Evolutionary conservation across 2,329 filamentous ascomycete genomes (phyloP), one percentile per base, ranked within the genome.

Genomic region (Plenodomus biglobosus): DNA sequence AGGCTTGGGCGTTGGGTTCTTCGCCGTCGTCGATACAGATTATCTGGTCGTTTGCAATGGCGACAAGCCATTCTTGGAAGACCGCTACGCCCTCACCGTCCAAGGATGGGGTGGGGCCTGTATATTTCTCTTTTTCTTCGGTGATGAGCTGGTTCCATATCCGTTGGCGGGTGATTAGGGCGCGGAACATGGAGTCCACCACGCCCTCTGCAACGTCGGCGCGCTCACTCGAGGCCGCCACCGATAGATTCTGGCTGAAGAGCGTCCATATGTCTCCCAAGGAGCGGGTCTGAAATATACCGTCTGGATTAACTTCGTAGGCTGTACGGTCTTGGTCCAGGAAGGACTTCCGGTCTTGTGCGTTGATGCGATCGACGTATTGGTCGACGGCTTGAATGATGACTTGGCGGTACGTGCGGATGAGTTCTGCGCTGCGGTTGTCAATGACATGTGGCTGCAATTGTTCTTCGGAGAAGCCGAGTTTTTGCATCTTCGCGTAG

Each of bases 1-100:
- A 89, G 20, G 88, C 77, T 24, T 87, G 85, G 50, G 83, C 84
- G 44, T 85, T 55, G 17, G 48, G 41, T 21, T 68, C 84, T 66
- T 81, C 75, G 32, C 71, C 70, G 45, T 97, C 95, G 71, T 97
- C 94, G 65, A 99, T 96, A 73, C 91, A 96, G 47, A 92, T 92
- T 69, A 99, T 97, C 72, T 99, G 94, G 74, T 99, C 94, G 75
- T 99, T 99, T 60, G 95, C 94, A 48, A 95, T 90, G 38, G 94
- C 92, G 44, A 99, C 85, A 46, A 99, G 86, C 91, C 92, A 99
- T 75, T 99, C 94, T 66, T 86, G 83, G 37, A 85, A 70, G 17
- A 79, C 72, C 69, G 95, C 89, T 21, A 96, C 77, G 2, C 87
- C 84, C 69, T 95, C 90, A 16, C 87, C 84, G 70, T 95, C 90